Conservation (phyloP, 495 filamentous ascomycete genomes). For the Sordaria brevicollis region DNA sequence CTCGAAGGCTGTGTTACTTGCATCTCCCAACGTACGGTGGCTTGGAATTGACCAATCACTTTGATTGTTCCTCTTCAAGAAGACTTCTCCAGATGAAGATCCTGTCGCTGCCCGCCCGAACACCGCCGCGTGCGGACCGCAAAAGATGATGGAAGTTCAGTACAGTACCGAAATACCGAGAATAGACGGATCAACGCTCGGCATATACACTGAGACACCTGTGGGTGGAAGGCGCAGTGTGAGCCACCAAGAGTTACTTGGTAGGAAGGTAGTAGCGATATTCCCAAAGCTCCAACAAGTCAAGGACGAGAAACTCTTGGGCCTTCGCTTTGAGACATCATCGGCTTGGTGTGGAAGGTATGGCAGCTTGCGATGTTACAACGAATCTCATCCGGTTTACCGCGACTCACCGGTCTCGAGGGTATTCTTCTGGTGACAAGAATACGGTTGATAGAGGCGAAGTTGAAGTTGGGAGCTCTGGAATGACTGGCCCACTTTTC, state of each 20-base stretch:
- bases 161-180: background rate
- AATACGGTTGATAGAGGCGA: too few species aligned
- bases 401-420: background rate
- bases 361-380: too few species aligned
- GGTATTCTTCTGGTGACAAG: background rate
- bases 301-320: background rate
- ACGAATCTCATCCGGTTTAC: background rate
- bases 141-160: background rate
- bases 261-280: background rate
- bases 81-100: background rate
- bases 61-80: background rate
- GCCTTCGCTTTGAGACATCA: background rate
- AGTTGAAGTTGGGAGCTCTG: too few species aligned
- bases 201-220: background rate
- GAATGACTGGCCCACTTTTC: too few species aligned
- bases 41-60: background rate
- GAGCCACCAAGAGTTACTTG: too few species aligned
- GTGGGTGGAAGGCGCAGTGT: background rate
- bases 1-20: background rate
- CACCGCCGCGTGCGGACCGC: too few species aligned
- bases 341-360: background rate
- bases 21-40: background rate
- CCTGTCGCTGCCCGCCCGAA: background rate
- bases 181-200: background rate
- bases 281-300: background rate